Base-by-base conservation (phyloP, 768 basidiomycete genomes). In the Panus rudis region DNA sequence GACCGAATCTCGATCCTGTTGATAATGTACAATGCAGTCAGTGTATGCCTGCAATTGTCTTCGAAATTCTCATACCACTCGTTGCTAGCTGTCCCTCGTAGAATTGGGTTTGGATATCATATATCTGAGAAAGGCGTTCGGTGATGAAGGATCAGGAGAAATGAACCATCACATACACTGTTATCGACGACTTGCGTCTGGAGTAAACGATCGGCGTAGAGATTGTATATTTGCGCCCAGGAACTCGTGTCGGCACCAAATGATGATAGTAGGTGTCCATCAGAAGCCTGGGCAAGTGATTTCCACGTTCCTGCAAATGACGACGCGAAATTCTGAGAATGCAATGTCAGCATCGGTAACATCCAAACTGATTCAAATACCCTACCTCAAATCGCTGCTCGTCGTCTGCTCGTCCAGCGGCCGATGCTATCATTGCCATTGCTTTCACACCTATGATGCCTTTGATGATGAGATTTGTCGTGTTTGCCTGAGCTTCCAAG, bases 381-480 rank as follows among this genome's bases (percentile, higher is more conserved):
- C 28, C 28, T 30, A 54, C 53, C 11, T 46, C 45, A 24, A 44
- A 54, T n/a, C 37, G 28, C 17, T 49, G 37, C 6, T 43, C 46
- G 35, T 52, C 51, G 16, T 39, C 23, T 16, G 33, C 33, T 23
- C 47, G 19, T 8, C 45, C 45, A 12, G 51, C n/a, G 1, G 45
- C 51, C 2, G 39, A 27, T 21, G 49, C 47, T 21, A 55, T 55
- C 40, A 52, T 45, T 1, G 51, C 43, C 54, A 55, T 55, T 3
- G 54, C 49, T 25, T 55, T 38, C 17, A 55, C 45, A 13, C 43
- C 54, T n/a, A 55, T 52, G 47, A 55, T 55, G 4, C 54, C 54
- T 37, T 55, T 55, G 39, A 55, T 47, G 1, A 47, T 49, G 4
- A 55, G 41, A 43, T 55, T 55, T 6, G 51, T 52, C 54, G 49